Evolutionary conservation across 345 rosid genomes (phyloP), one percentile per base, ranked within the genome.

Genomic region (Cardiospermum halicacabum): DNA sequence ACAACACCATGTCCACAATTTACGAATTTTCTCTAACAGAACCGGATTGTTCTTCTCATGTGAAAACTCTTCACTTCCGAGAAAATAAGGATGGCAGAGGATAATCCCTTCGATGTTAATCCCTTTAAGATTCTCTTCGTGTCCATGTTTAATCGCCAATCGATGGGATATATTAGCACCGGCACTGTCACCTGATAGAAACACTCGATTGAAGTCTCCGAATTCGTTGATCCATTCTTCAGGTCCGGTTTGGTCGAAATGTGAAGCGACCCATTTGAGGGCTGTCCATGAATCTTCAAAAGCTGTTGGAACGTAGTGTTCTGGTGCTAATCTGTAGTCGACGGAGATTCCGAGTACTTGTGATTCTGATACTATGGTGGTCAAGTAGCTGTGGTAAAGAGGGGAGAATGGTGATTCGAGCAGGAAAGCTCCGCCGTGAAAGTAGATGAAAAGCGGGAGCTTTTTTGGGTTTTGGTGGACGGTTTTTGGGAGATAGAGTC

Each of bases 131-230:
- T 50, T 74, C n/a, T 66, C 75, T 1, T 47, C 11, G 51, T 31
- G 2, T 2, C 51, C 74, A 7, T 56, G 42, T 53, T 65, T 64
- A 34, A 79, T 26, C 11, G 70, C 80, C 40, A 84, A 59, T 28
- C 67, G 70, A 49, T 77, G 84, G 0, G 77, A 59, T 13, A 84
- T 68, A 55, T 68, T 81, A 1, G 75, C 84, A 5, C 87, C 80
- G 0, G 84, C 78, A 37, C 78, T 77, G 37, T 82, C 87, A 9
- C 88, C 85, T 0, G 80, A 62, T 0, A 78, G 25, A 53, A 70
- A 84, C 39, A 81, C 66, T 21, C 68, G 55, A 1, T 37, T 26
- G 4, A 78, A 62, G 58, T 81, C 79, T 0, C 53, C 78, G 6
- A 40, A 22, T 26, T 2, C 1, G 21, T 74, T 74, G 12, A 84